Percentiles rank a stretch among this genome's conserved stretches.
phyloP scores from a whole-genome alignment of 805 yeast genomes.

The Kluyveromyces aestuarii region DNA sequence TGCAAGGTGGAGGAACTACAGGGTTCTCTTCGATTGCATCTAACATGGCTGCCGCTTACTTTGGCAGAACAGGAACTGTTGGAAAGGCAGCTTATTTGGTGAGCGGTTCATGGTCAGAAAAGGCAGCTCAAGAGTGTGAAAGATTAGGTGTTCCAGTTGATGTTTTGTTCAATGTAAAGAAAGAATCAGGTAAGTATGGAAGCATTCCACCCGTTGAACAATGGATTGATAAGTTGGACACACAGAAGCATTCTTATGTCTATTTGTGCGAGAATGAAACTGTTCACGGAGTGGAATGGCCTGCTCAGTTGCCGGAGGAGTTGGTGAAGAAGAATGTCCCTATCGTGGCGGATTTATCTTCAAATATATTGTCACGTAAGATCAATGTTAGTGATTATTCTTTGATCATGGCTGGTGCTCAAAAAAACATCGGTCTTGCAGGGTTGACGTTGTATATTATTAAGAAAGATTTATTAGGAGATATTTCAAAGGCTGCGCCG shows the following conservation, averaged over 20 bases:
- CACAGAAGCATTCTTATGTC: constrained; percentile 62
- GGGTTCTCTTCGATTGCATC: constrained; percentile 87
- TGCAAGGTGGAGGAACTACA: constrained; percentile 98
- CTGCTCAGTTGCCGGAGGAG: constrained; percentile 32
- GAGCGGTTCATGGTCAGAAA: constrained; percentile 92
- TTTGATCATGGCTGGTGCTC: constrained; percentile 94
- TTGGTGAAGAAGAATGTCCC: constrained; percentile 58
- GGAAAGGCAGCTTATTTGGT: constrained; percentile 82
- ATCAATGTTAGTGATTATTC: constrained; percentile 83
- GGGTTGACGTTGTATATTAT: constrained; percentile 89
- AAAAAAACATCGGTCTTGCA: constrained; percentile 94
- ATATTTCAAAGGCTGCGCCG: constrained; percentile 41
- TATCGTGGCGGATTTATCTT: constrained; percentile 90
- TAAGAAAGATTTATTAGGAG: constrained; percentile 67
- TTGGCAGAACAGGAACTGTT: constrained; percentile 58
- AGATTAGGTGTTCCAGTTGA: constrained; percentile 75
- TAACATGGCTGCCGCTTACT: constrained; percentile 68
- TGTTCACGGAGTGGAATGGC: constrained; percentile 87
- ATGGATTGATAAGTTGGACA: constrained; percentile 46
- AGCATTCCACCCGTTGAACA: constrained; percentile 54
- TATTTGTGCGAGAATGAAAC: constrained; percentile 97
- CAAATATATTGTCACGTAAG: constrained; percentile 75
- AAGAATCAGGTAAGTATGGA: constrained; percentile 47
- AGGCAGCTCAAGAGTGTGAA: constrained; percentile 76
- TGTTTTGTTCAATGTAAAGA: constrained; percentile 57